phyloP scores from a whole-genome alignment of 768 basidiomycete genomes.

The Podaxis pistillaris region DNA sequence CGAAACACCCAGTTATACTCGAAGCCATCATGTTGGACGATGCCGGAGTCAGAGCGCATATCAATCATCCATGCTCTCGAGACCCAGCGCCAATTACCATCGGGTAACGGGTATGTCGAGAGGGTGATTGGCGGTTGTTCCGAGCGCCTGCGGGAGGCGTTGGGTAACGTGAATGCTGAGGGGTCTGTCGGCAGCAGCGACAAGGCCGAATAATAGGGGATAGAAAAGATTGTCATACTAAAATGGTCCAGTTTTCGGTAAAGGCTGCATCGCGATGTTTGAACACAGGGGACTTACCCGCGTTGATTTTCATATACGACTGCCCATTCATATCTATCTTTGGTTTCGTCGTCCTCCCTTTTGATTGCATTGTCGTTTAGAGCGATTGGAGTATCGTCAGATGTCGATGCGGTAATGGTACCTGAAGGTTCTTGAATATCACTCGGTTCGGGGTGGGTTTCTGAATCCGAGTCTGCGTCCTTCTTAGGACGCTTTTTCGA shows the following conservation, averaged over 20 bases:
- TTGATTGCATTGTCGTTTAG: constrained; percentile 27
- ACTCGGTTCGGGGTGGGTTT: constrained; percentile 2
- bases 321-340: constrained; percentile 73
- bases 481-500: constrained; percentile 8
- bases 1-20: constrained; percentile 85
- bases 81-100: constrained; percentile 81
- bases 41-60: constrained; percentile 74
- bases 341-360: constrained; percentile 27
- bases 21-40: constrained; percentile 81
- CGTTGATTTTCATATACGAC: constrained; percentile 81
- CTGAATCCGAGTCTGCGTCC: neutral
- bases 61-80: constrained; percentile 84
- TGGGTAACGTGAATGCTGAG: constrained; percentile 66
- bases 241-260: constrained; percentile 1
- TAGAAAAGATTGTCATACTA: constrained; percentile 68
- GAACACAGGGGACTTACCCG: constrained; percentile 46
- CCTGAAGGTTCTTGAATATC: constrained; percentile 1
- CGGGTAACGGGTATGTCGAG: constrained; percentile 68
- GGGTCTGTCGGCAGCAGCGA: constrained; percentile 75
- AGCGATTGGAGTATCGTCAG: constrained; percentile 26
- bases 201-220: constrained; percentile 66
- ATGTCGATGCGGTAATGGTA: neutral
- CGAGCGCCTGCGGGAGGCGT: constrained; percentile 34
- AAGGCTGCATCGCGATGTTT: neutral
- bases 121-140: constrained; percentile 58